These are phyloP conservation scores for Pisolithus marmoratus DNA, from an alignment of 768 basidiomycete genomes.

Conservation along the genomic window DNA sequence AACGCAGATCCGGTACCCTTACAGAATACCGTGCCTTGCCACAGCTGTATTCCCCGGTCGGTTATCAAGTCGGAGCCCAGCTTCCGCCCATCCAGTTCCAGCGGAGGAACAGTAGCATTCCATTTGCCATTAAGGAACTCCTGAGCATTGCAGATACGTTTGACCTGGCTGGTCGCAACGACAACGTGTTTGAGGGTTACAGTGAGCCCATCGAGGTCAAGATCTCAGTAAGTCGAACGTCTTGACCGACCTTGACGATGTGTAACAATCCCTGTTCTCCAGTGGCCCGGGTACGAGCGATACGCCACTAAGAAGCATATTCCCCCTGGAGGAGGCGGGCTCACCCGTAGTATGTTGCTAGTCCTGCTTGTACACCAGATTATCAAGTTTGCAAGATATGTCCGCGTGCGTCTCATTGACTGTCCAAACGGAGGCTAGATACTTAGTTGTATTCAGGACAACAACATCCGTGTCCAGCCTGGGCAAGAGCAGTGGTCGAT, in stretches of 20 bases:
- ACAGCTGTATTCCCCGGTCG: slow-evolving; percentile 10
- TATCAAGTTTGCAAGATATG: slow-evolving; percentile 22
- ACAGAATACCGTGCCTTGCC: slow-evolving; percentile 15
- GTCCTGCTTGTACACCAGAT: slow-evolving; percentile 26
- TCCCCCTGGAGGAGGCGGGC: slow-evolving; percentile 25
- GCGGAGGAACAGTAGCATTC: slow-evolving; percentile 16
- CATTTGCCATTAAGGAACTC: slow-evolving; percentile 23
- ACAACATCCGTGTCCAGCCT: slow-evolving; percentile 24
- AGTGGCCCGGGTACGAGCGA: slow-evolving; percentile 49
- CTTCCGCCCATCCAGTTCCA: slow-evolving; percentile 28
- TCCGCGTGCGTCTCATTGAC: slow-evolving; percentile 24
- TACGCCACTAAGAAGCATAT: slow-evolving; percentile 35
- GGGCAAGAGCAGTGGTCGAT: slow-evolving; percentile 37
- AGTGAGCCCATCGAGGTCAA: slow-evolving; percentile 29
- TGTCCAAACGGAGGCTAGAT: background rate
- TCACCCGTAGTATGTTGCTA: slow-evolving; percentile 29
- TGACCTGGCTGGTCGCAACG: slow-evolving; percentile 15
- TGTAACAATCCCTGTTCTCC: slow-evolving; percentile 1
- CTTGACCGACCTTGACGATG: background rate
- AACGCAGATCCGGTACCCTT: background rate
- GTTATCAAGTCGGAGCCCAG: slow-evolving; percentile 12
- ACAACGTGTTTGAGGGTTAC: slow-evolving; percentile 15
- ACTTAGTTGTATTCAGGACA: slow-evolving; percentile 16
- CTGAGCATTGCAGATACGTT: slow-evolving; percentile 20
- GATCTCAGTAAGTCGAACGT: slow-evolving; percentile 25